Evolutionary conservation across 2,329 filamentous ascomycete genomes (phyloP).

Genomic region (Chalara sp.): DNA sequence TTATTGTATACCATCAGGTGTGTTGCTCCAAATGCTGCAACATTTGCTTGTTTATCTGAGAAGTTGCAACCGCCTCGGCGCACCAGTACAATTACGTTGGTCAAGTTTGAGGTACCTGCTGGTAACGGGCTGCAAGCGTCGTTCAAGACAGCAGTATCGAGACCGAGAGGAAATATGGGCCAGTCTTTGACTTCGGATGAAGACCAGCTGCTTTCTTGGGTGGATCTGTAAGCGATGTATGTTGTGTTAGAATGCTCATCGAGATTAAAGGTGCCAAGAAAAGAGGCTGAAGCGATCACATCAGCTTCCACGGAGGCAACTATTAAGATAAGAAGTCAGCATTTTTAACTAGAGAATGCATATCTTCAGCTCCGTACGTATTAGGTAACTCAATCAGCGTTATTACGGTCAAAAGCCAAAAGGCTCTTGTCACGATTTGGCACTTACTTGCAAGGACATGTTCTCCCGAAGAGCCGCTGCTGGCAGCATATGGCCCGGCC

Average conservation of each 20-base stretch:
- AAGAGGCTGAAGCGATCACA: not conserved
- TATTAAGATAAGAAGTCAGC: too few relatives aligned
- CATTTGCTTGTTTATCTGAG: not conserved
- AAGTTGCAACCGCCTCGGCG: conserved; percentile 7
- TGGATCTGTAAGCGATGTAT: too few relatives aligned
- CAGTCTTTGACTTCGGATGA: too few relatives aligned
- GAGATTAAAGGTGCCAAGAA: not conserved
- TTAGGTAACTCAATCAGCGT: too few relatives aligned
- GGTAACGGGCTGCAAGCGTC: conserved; percentile 2
- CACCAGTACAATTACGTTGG: conserved; percentile 3
- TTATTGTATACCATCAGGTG: conserved; percentile 3
- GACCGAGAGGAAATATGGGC: not conserved
- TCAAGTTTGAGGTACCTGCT: not conserved
- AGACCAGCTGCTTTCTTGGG: too few relatives aligned
- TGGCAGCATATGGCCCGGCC: not conserved
- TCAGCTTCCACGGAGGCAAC: not conserved
- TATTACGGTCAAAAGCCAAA: too few relatives aligned
- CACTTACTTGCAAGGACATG: not conserved
- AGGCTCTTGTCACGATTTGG: too few relatives aligned
- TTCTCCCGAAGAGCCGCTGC: not conserved
- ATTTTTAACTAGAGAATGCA: too few relatives aligned
- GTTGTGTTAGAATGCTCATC: not conserved
- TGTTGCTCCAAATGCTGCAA: not conserved
- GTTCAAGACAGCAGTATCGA: not conserved
- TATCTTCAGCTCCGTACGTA: too few relatives aligned